Percentiles rank a stretch among this genome's conserved stretches.
These are phyloP conservation scores for Candida pseudofarinosa DNA, from an alignment of 805 yeast genomes.

Conservation along the genomic window DNA sequence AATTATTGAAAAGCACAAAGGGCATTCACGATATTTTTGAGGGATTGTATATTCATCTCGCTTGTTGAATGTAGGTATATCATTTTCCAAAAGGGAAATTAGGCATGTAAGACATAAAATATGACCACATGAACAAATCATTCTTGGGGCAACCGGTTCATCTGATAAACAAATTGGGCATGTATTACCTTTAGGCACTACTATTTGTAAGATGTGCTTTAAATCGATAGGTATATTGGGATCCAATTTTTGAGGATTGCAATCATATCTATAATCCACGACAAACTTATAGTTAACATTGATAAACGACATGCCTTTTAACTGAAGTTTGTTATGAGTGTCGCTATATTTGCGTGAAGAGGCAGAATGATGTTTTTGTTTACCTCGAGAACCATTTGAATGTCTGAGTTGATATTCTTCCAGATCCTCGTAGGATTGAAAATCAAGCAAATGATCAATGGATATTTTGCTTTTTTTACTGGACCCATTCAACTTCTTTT, in stretches of 20 bases:
- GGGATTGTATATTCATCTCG: constrained; percentile 31
- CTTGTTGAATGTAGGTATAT: constrained; percentile 35
- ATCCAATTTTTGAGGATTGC: constrained; percentile 56
- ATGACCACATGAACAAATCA: constrained; percentile 90
- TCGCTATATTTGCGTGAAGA: constrained; percentile 6
- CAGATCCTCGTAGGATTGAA: constrained; percentile 40
- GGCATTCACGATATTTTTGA: constrained; percentile 67
- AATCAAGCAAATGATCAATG: constrained; percentile 63
- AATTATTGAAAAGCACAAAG: constrained; percentile 62
- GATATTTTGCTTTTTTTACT: constrained; percentile 12
- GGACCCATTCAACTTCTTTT: constrained; percentile 7
- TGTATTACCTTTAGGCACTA: constrained; percentile 69
- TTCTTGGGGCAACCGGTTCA: constrained; percentile 85
- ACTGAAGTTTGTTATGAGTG: constrained; percentile 31
- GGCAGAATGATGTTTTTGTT: constrained; percentile 7
- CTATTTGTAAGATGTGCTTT: constrained; percentile 60
- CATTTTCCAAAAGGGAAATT: constrained; percentile 62
- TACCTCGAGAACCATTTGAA: constrained; percentile 7
- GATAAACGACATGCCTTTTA: constrained; percentile 64
- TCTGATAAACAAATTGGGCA: constrained; percentile 93
- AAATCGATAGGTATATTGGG: constrained; percentile 72
- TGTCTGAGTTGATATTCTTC: constrained; percentile 27
- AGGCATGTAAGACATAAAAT: constrained; percentile 82
- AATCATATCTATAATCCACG: constrained; percentile 60
- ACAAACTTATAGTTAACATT: constrained; percentile 84